Evolutionary conservation across 2,329 filamentous ascomycete species (phyloP).

Genomic region (Ascochyta fabae): DNA sequence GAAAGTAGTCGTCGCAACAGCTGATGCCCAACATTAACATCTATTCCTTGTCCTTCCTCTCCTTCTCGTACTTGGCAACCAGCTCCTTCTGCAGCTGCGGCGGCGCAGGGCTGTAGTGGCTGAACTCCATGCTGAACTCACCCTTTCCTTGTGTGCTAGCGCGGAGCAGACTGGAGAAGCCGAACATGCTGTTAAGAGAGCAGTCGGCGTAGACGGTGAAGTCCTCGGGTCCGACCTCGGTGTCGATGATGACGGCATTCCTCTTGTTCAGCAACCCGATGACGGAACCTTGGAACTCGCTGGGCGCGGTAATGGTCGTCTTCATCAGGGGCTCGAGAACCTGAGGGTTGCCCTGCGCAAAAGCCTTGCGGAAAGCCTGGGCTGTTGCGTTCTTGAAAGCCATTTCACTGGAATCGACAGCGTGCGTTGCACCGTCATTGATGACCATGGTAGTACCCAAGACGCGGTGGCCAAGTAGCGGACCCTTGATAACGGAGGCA

Average conservation of each 20-base stretch:
- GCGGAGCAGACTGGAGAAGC: slow-evolving; percentile 88
- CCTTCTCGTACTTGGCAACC: slow-evolving; percentile 71
- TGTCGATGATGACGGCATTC: slow-evolving; percentile 92
- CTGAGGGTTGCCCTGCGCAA: slow-evolving; percentile 78
- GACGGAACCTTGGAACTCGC: slow-evolving; percentile 96
- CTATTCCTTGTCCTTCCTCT: slow-evolving; percentile 68
- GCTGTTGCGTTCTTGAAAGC: slow-evolving; percentile 94
- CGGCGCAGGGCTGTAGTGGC: slow-evolving; percentile 88
- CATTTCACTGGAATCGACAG: slow-evolving; percentile 96
- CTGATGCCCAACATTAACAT: slow-evolving; percentile 24
- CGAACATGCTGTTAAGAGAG: slow-evolving; percentile 96
- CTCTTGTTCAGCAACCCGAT: slow-evolving; percentile 97
- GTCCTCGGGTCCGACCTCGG: slow-evolving; percentile 90
- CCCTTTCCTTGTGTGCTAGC: slow-evolving; percentile 98
- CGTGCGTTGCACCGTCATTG: slow-evolving; percentile 95
- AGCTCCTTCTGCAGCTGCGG: slow-evolving; percentile 85
- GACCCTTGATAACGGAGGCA: slow-evolving; percentile 80
- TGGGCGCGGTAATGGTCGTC: slow-evolving; percentile 92
- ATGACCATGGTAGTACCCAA: slow-evolving; percentile 89
- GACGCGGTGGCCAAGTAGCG: slow-evolving; percentile 90
- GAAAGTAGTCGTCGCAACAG: neutral
- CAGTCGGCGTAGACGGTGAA: slow-evolving; percentile 93
- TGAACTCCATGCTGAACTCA: slow-evolving; percentile 99
- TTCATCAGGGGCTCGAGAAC: slow-evolving; percentile 98
- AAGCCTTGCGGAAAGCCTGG: slow-evolving; percentile 95